Percentiles rank a stretch among this genome's conserved stretches.
These are phyloP conservation scores for Ochetophila trinervis DNA, from an alignment of 306 rosid genomes.

Conservation along the genomic window DNA sequence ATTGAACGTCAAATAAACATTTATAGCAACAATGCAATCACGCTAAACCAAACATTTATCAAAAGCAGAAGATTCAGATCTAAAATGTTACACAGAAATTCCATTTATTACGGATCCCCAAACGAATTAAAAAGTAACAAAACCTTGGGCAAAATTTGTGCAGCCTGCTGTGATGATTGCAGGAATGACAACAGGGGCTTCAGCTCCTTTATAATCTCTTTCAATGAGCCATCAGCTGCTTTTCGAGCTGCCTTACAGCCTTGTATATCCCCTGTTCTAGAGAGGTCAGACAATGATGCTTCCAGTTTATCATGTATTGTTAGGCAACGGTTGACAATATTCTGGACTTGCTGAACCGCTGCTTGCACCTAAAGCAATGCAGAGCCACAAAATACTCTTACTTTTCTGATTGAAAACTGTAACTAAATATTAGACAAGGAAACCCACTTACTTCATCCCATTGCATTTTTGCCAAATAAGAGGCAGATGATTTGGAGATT, in stretches of 20 bases:
- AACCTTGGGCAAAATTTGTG: slow-evolving; percentile 84
- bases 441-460: slow-evolving; percentile 83
- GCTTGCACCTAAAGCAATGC: slow-evolving; percentile 68
- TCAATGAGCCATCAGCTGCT: slow-evolving; percentile 74
- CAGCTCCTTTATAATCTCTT: slow-evolving; percentile 83
- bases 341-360: slow-evolving; percentile 53
- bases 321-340: slow-evolving; percentile 60
- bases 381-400: slow-evolving; percentile 8
- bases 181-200: slow-evolving; percentile 58
- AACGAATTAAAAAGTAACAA: slow-evolving; percentile 1
- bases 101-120: not conserved
- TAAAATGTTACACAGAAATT: not conserved
- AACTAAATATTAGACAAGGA: slow-evolving; percentile 15
- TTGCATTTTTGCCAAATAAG: slow-evolving; percentile 86
- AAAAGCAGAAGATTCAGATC: not conserved
- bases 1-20: not conserved
- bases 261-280: slow-evolving; percentile 83
- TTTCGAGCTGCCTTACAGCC: slow-evolving; percentile 88
- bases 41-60: not conserved
- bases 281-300: slow-evolving; percentile 82
- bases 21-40: not conserved
- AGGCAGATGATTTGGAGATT: slow-evolving; percentile 87
- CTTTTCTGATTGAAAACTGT: slow-evolving; percentile 11
- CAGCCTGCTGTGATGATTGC: slow-evolving; percentile 82
- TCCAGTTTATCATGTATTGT: slow-evolving; percentile 73